Evolutionary conservation across 352 stramenopile species (phyloP).

Genomic region (Phytophthora tubulina): DNA sequence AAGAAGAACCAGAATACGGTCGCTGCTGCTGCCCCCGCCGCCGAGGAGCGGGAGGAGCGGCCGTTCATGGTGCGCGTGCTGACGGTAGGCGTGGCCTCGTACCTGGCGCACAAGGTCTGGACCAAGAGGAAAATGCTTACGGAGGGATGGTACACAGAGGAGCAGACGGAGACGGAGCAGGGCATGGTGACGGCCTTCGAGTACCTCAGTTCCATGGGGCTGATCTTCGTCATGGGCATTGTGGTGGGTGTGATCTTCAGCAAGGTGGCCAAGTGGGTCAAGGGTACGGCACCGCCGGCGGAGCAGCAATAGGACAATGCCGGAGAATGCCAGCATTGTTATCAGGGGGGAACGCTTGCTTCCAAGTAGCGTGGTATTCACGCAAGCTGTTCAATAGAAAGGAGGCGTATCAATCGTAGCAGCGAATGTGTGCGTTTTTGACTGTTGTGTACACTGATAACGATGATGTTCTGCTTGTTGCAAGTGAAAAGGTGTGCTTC

Average conservation of each 20-base stretch:
- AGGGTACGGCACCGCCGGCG: constrained; percentile 17
- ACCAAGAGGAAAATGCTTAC: constrained; percentile 74
- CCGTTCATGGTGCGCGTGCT: constrained; percentile 66
- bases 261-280: constrained; percentile 50
- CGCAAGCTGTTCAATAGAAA: too few species aligned
- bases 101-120: constrained; percentile 85
- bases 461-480: too few species aligned
- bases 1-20: constrained; percentile 23
- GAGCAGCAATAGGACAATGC: background rate
- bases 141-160: constrained; percentile 69
- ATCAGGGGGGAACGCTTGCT: too few species aligned
- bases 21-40: background rate
- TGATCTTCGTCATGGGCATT: constrained; percentile 78
- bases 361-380: too few species aligned
- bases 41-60: constrained; percentile 31
- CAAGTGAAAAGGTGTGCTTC: too few species aligned
- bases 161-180: constrained; percentile 61
- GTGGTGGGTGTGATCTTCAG: constrained; percentile 64
- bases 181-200: constrained; percentile 81
- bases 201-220: constrained; percentile 81
- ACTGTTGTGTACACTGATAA: too few species aligned
- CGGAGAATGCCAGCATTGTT: too few species aligned
- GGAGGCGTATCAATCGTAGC: too few species aligned
- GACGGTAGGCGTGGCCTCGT: constrained; percentile 75
- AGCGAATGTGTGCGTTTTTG: too few species aligned